These are phyloP conservation scores for Phyllosticta capitalensis DNA, from an alignment of 2,329 filamentous ascomycete species.

Conservation along the genomic window DNA sequence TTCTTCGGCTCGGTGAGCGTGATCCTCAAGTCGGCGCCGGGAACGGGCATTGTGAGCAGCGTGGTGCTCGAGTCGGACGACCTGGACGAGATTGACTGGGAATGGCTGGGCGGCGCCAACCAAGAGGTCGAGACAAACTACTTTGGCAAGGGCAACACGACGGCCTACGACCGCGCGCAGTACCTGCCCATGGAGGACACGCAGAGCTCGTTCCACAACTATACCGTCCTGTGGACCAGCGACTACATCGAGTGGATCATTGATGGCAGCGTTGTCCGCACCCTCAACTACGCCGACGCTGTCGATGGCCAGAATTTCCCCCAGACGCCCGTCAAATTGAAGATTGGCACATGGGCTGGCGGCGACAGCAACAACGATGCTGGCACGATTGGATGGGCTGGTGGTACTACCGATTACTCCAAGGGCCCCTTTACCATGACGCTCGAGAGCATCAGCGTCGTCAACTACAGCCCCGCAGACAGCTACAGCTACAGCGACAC, in stretches of 20 bases:
- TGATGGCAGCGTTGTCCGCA: constrained; percentile 54
- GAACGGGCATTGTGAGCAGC: constrained; percentile 62
- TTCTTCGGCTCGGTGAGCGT: constrained; percentile 70
- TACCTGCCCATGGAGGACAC: constrained; percentile 43
- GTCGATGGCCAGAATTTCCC: constrained; percentile 51
- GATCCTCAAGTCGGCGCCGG: constrained; percentile 60
- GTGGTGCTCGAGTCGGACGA: constrained; percentile 72
- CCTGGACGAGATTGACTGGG: constrained; percentile 74
- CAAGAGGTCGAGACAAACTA: constrained; percentile 58
- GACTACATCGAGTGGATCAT: constrained; percentile 55
- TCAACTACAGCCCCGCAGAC: constrained; percentile 36
- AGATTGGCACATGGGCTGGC: constrained; percentile 28
- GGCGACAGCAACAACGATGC: constrained; percentile 30
- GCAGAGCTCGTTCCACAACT: constrained; percentile 49
- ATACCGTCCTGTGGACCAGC: constrained; percentile 57
- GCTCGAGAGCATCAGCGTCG: constrained; percentile 34
- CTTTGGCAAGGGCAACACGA: constrained; percentile 59
- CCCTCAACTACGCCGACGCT: constrained; percentile 43
- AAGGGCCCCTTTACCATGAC: constrained; percentile 36
- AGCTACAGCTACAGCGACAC: constrained; percentile 35
- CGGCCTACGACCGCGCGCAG: constrained; percentile 53
- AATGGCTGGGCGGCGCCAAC: constrained; percentile 58
- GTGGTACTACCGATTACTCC: constrained; percentile 38
- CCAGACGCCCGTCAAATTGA: constrained; percentile 58
- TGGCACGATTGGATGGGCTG: constrained; percentile 55